Percentiles rank a stretch among this genome's conserved stretches.
Conservation (phyloP, 345 rosid species). For the Eucalyptus decipiens region DNA sequence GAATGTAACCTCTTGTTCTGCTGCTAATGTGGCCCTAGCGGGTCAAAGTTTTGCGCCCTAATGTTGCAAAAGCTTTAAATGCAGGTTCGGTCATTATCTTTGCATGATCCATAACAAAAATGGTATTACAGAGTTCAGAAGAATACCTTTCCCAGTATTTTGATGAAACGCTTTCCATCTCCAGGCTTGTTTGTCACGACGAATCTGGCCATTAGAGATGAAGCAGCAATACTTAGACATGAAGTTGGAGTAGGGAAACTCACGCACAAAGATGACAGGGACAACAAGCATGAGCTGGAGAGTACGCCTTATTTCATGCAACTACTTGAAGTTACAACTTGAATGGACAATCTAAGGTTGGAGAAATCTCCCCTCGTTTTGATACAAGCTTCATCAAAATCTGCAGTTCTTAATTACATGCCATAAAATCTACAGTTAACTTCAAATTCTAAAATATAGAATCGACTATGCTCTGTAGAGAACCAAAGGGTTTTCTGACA, state of each 20-base stretch:
- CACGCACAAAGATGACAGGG: not conserved
- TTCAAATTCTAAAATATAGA: not conserved
- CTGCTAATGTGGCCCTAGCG: not conserved
- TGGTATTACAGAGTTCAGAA: not conserved
- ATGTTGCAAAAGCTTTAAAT: not conserved
- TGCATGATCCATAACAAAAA: not conserved
- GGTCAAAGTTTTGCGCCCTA: not conserved
- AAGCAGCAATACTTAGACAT: not conserved
- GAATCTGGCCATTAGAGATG: conserved; percentile 29
- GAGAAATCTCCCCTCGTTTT: not conserved
- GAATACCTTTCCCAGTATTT: conserved; percentile 61
- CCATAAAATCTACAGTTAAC: not conserved
- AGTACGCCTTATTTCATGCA: not conserved
- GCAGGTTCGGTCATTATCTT: not conserved
- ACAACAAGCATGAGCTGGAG: not conserved
- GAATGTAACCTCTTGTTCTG: not conserved
- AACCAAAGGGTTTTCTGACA: not conserved
- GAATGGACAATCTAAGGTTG: not conserved
- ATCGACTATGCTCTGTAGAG: not conserved
- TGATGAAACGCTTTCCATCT: conserved; percentile 80
- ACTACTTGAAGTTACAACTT: not conserved
- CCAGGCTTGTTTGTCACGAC: conserved; percentile 60
- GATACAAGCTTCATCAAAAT: not conserved
- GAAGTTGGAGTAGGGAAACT: not conserved
- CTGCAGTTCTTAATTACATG: not conserved